These are phyloP conservation scores for Boletus edulis DNA, from an alignment of 768 basidiomycete genomes.

Conservation along the genomic window DNA sequence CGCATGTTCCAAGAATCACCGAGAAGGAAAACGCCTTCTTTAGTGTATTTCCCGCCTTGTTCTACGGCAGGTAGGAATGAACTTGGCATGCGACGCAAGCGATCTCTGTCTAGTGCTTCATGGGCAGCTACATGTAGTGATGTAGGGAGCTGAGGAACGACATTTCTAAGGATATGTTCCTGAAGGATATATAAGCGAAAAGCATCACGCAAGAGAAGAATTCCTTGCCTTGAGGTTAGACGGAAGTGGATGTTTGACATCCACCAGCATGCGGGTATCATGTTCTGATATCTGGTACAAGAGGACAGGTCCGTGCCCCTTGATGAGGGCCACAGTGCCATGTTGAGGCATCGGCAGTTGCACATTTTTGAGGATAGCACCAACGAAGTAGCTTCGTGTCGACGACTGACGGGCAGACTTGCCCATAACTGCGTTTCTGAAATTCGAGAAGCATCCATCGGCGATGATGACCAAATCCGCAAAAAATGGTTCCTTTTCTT, in stretches of 20 bases:
- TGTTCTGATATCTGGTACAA: constrained; percentile 87
- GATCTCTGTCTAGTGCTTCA: constrained; percentile 70
- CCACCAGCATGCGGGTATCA: constrained; percentile 93
- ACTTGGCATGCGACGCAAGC: constrained; percentile 92
- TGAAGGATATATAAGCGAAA: constrained; percentile 25
- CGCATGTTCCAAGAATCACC: constrained; percentile 99
- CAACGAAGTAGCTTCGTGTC: constrained; percentile 80
- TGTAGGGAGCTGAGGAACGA: constrained; percentile 80
- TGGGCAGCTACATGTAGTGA: constrained; percentile 64
- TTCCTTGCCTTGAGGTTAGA: constrained; percentile 66
- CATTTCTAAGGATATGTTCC: constrained; percentile 66
- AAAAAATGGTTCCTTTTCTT: constrained; percentile 52
- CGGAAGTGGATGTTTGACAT: constrained; percentile 82
- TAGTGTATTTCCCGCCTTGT: constrained; percentile 51
- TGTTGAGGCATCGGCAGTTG: constrained; percentile 69
- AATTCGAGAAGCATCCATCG: constrained; percentile 95
- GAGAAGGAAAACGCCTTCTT: constrained; percentile 76
- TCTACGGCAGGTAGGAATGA: constrained; percentile 82
- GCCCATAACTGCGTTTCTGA: constrained; percentile 70
- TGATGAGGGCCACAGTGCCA: constrained; percentile 81
- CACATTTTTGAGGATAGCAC: constrained; percentile 77
- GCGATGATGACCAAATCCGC: constrained; percentile 86
- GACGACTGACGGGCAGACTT: constrained; percentile 44
- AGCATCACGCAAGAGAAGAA: background rate
- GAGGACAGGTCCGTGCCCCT: constrained; percentile 83